Base-by-base conservation (phyloP, 208 protist genomes). In the Leishmania lainsoni region DNA sequence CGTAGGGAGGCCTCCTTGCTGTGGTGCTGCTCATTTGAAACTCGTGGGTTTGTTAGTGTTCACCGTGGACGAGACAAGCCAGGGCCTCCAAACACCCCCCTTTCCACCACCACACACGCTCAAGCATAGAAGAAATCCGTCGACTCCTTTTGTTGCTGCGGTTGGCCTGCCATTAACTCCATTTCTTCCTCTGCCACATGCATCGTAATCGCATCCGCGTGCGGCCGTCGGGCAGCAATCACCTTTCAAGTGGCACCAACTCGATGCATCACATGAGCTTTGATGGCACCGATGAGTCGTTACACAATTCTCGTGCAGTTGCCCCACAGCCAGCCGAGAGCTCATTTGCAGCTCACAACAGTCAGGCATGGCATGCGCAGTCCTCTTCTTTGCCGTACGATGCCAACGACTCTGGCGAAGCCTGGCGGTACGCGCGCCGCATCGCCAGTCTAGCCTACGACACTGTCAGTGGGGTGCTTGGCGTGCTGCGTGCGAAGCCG, bases 131-230 rank as follows among this genome's bases (percentile, higher is more conserved):
- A 56, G 65, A 22, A 14, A 9, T 8, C 35, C 2, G 65, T 70
- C 29, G 29, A 48, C 39, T 9, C 48, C 65, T 49, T 70, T 70
- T 42, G 17, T 22, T 48, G 14, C 65, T 17, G 20, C 3, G 5
- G 5, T 48, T n/a, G 35, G n/a, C n/a, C 65, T 70, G 65, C 26
- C 20, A 48, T n/a, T 70, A 3, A 22, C n/a, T 39, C 20, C 45
- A 74, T 29, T 6, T 58, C 2, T 9, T 6, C 4, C 70, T 48
- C 65, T 39, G 65, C 12, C 22, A 35, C 45, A 82, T 88, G 81
- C 76, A 79, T 39, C 81, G 81, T 56, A 75, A 85, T 75, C 81
- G 81, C 63, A 85, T 85, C 56, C 81, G 81, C 54, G 81, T 85
- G 75, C 81, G 81, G 17, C 81, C 81, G 3, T 70, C 81, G 3